Percentiles rank a stretch among this genome's conserved stretches.
phyloP scores from a whole-genome alignment of 106 monocot species.

The Platanthera guangdongensis region DNA sequence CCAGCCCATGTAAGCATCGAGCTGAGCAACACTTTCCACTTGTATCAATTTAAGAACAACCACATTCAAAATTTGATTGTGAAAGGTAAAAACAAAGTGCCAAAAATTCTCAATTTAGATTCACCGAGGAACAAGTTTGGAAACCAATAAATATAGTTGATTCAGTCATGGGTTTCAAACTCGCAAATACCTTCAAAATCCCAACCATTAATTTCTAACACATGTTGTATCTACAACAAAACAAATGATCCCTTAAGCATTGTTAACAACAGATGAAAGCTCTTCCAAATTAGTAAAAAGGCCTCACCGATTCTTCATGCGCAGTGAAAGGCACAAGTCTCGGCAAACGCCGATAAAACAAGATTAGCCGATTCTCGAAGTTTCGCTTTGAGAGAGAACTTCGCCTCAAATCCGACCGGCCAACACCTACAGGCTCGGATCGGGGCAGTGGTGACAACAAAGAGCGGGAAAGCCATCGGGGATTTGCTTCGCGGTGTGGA shows the following conservation, averaged over 20 bases:
- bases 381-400: background rate
- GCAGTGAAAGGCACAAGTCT: slow-evolving; percentile 4
- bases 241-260: background rate
- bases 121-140: background rate
- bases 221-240: background rate
- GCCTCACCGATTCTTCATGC: slow-evolving; percentile 34
- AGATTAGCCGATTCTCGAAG: background rate
- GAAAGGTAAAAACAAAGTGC: background rate
- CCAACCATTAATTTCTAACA: background rate
- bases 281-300: background rate
- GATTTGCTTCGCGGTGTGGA: background rate
- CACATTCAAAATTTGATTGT: background rate
- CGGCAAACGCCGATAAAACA: slow-evolving; percentile 5
- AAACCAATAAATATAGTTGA: background rate
- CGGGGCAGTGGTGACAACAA: background rate
- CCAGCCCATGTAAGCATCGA: background rate
- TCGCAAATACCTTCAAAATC: background rate
- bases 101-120: background rate
- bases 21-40: background rate
- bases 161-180: background rate
- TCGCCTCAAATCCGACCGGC: background rate
- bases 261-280: background rate
- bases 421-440: background rate
- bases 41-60: background rate
- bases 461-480: background rate